Evolutionary conservation across 2,329 filamentous ascomycete genomes (phyloP).

Genomic region (Alternaria burnsii): DNA sequence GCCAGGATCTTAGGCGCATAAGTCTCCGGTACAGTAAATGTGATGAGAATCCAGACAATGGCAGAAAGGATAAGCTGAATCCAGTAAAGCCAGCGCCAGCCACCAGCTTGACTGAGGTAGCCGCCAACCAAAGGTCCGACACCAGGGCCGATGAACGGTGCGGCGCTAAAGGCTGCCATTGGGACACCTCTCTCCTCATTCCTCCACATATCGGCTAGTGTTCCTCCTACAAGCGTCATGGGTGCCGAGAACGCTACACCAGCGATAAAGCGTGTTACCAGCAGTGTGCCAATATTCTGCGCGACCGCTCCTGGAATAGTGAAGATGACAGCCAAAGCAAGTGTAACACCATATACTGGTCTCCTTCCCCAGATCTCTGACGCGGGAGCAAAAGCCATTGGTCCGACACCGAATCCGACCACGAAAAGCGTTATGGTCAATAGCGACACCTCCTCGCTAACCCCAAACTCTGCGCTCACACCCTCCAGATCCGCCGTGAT

Average conservation of each 20-base stretch:
- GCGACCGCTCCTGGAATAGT: conserved; percentile 81
- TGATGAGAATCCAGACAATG: conserved; percentile 76
- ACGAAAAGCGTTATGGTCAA: conserved; percentile 80
- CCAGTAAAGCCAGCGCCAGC: conserved; percentile 90
- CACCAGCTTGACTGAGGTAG: conserved; percentile 72
- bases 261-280: conserved; percentile 79
- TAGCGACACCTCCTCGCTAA: conserved; percentile 76
- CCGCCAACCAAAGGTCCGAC: conserved; percentile 71
- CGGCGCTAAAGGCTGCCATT: conserved; percentile 85
- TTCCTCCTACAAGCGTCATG: conserved; percentile 86
- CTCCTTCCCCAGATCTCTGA: conserved; percentile 78
- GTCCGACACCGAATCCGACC: conserved; percentile 80
- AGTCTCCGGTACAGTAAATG: conserved; percentile 89
- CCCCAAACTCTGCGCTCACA: conserved; percentile 69
- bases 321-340: conserved; percentile 77
- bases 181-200: conserved; percentile 85
- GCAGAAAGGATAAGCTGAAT: conserved; percentile 80
- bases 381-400: conserved; percentile 80
- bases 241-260: conserved; percentile 86
- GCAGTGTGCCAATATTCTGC: conserved; percentile 76
- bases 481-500: conserved; percentile 79
- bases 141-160: conserved; percentile 83
- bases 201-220: conserved; percentile 82
- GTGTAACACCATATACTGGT: conserved; percentile 73
- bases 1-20: conserved; percentile 83